A percentile compares a stretch with the other conserved stretches of the same genome.
These are phyloP conservation scores for Diaporthe caulivora DNA, from an alignment of 2,329 filamentous ascomycete genomes.

Conservation along the genomic window DNA sequence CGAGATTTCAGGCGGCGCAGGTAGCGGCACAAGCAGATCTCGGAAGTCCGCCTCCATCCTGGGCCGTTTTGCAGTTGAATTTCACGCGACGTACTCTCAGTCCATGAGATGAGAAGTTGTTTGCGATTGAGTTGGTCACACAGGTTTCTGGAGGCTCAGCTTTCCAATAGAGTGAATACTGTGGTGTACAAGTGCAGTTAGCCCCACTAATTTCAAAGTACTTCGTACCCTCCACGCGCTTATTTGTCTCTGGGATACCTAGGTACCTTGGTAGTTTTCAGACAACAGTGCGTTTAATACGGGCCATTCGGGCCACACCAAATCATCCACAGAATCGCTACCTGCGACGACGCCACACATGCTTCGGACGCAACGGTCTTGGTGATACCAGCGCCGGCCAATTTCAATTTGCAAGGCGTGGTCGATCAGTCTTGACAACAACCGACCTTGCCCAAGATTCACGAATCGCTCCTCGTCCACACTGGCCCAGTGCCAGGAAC, in stretches of 20 bases:
- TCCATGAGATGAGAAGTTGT: conserved; percentile 5
- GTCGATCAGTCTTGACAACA: not conserved
- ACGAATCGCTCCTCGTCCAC: not conserved
- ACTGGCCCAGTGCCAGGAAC: no score
- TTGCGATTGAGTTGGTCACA: not conserved
- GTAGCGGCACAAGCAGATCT: conserved; percentile 16
- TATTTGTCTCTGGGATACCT: not conserved
- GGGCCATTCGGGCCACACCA: no score
- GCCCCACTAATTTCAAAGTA: conserved; percentile 10
- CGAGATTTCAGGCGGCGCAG: conserved; percentile 30
- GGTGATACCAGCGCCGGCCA: not conserved
- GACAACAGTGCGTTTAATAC: not conserved
- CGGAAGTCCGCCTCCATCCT: conserved; percentile 37
- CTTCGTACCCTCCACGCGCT: not conserved
- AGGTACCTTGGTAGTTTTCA: not conserved
- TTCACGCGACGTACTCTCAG: not conserved
- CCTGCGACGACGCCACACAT: not conserved
- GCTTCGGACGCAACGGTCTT: not conserved
- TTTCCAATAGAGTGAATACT: not conserved
- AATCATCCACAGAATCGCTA: not conserved
- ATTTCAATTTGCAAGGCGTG: not conserved
- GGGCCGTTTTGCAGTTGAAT: not conserved
- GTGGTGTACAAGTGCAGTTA: not conserved
- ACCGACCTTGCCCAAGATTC: not conserved
- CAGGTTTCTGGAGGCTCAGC: not conserved